phyloP scores from a whole-genome alignment of 2,329 filamentous ascomycete genomes.

The Aspergillus fumigatiaffinis region DNA sequence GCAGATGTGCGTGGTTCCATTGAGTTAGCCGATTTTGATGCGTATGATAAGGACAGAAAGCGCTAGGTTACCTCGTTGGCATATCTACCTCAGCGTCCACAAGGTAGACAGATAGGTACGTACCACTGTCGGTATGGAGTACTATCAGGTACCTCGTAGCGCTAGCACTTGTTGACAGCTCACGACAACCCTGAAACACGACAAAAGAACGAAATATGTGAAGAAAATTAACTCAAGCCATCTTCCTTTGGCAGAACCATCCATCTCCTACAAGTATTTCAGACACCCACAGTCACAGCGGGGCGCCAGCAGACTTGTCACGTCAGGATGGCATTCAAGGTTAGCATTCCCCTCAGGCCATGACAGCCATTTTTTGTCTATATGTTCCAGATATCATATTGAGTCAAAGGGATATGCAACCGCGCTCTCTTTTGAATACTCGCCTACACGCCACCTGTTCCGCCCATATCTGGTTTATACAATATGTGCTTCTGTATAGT shows the following conservation, averaged over 20 bases:
- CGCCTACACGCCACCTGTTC: neutral
- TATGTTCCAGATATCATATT: neutral
- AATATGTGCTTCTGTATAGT: neutral
- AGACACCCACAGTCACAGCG: neutral
- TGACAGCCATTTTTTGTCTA: neutral
- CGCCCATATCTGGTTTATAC: neutral
- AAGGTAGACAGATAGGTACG: neutral
- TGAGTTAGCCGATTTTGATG: neutral
- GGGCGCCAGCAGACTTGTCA: neutral
- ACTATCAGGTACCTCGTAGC: neutral
- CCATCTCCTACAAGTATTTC: neutral
- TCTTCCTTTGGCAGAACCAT: neutral
- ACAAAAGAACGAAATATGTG: neutral
- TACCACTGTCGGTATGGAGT: neutral
- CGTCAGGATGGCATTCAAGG: neutral
- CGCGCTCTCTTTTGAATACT: neutral
- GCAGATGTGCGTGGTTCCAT: neutral
- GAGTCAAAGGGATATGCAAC: neutral
- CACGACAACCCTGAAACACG: neutral
- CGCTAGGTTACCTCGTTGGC: neutral
- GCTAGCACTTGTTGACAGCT: neutral
- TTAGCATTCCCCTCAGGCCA: neutral
- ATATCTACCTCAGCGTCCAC: neutral
- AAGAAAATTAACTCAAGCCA: neutral
- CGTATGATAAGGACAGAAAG: neutral